phyloP scores from a whole-genome alignment of 768 basidiomycete species.

The Kwoniella dejecticola region DNA sequence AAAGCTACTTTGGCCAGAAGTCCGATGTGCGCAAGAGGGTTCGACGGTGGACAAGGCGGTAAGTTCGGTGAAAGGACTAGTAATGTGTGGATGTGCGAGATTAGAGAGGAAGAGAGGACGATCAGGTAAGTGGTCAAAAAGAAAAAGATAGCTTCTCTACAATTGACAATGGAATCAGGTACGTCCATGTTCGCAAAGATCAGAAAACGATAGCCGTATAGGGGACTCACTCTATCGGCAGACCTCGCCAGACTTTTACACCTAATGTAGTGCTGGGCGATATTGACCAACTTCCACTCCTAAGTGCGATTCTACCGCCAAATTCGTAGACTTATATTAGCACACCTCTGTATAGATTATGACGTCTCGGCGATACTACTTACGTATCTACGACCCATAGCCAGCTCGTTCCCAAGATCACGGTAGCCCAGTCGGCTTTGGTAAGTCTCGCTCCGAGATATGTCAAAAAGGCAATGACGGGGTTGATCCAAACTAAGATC shows the following conservation, averaged over 20 bases:
- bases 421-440: constrained; percentile 16
- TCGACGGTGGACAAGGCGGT: constrained; percentile 47
- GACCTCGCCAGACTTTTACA: constrained; percentile 38
- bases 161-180: neutral
- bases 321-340: too few species aligned
- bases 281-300: constrained; percentile 47
- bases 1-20: constrained; percentile 43
- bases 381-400: constrained; percentile 51
- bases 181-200: neutral
- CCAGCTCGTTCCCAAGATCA: constrained; percentile 31
- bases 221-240: constrained; percentile 51
- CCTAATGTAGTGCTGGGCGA: constrained; percentile 35
- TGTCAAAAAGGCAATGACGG: constrained; percentile 48
- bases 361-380: constrained; percentile 23
- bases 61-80: constrained; percentile 68
- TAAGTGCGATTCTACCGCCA: constrained; percentile 49
- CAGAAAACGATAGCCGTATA: neutral
- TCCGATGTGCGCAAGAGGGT: constrained; percentile 40
- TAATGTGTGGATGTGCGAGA: constrained; percentile 61
- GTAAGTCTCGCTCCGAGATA: constrained; percentile 39
- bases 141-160: constrained; percentile 53
- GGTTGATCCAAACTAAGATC: constrained; percentile 51
- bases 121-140: constrained; percentile 47
- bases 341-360: too few species aligned
- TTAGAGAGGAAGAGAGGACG: constrained; percentile 42